Base-by-base conservation (phyloP, 257 asterid species). In the Paraleonurus japonicus region DNA sequence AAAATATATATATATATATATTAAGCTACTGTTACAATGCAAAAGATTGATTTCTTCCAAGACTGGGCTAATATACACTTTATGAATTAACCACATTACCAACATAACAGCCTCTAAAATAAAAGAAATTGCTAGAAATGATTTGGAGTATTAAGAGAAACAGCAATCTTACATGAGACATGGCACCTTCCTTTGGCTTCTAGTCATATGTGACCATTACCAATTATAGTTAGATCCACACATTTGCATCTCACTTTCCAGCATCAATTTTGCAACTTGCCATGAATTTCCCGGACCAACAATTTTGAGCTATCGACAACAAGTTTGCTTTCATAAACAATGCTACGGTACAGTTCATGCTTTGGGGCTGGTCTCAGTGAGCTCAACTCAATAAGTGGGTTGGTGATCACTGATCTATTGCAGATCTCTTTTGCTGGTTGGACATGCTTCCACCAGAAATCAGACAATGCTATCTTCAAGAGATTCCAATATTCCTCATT, bases 361-460 rank as follows among this genome's bases (percentile, higher is more conserved):
- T 71, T 86, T 16, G 89, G 89, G 55, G 85, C 79, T 13, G 98
- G 95, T 79, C 72, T 80, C 35, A 81, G 74, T 4, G 74, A 62
- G 54, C 70, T 71, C 35, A 93, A 74, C 66, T 93, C 86, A 20
- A 70, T 41, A 53, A 73, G 84, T 3, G 96, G 97, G 79, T 93
- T 72, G 12, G 68, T 74, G 69, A 93, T 85, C 53, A 33, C 78
- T 8, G 79, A 66, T 66, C 69, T 76, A 26, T n/a, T 8, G 67
- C 75, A 84, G 61, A 80, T 50, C 84, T 88, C 88, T 68, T 88
- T 86, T 1, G 97, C 96, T 3, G 98, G 97, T 50, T 83, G 89
- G 63, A 89, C 97, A 73, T 90, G 90, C 41, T 87, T 81, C 96
- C 92, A 90, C 98, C 98, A 93, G 75, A 93, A 90, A 88, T 93